Base-by-base conservation (phyloP, 2,329 filamentous ascomycete species). In the Dactylellina cionopaga region DNA sequence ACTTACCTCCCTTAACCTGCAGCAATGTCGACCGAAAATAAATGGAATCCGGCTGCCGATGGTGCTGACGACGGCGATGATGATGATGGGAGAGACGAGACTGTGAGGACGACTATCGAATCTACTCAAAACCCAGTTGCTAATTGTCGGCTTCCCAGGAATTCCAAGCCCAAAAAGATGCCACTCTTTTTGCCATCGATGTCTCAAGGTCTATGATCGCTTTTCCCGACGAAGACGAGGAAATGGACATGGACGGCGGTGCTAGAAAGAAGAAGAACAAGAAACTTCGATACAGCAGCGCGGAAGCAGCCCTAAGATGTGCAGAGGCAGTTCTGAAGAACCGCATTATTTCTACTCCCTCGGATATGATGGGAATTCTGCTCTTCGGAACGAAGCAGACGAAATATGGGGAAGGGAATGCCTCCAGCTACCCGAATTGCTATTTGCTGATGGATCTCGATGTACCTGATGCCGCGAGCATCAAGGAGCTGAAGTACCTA, bases 291-390 rank as follows among this genome's bases (percentile, higher is more conserved):
- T 91, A 94, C 77, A 93, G 90, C 44, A 88, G 94, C 2, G 85
- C 92, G 0, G 85, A 89, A 56, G 93, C 94, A 13, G 93, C 95
- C 2, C 82, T 99, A 52, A 96, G 96, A 84, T 97, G 92, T 77
- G 95, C 94, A 66, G 96, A 96, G 78, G 88, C 92, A 78, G 84
- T 99, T 58, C 97, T 99, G 92, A 92, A 98, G 81, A 94, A 98
- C 82, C 92, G 95, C 77, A 98, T 99, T 80, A 98, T 99, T 77
- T 94, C 94, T 2, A 94, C 93, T 74, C 95, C 95, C 1, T 93
- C 90, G 78, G 95, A 99, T 74, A 96, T 97, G 91, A 97, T 99
- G 86, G 93, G 94, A 1, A 90, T 99, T 24, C 80, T 99, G 35
- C 84, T 99, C 0, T 99, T 96, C 79, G 93, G 93, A 6, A 99